Evolutionary conservation across 2,329 filamentous ascomycete species (phyloP).

Genomic region (Trichoderma aggressivum): DNA sequence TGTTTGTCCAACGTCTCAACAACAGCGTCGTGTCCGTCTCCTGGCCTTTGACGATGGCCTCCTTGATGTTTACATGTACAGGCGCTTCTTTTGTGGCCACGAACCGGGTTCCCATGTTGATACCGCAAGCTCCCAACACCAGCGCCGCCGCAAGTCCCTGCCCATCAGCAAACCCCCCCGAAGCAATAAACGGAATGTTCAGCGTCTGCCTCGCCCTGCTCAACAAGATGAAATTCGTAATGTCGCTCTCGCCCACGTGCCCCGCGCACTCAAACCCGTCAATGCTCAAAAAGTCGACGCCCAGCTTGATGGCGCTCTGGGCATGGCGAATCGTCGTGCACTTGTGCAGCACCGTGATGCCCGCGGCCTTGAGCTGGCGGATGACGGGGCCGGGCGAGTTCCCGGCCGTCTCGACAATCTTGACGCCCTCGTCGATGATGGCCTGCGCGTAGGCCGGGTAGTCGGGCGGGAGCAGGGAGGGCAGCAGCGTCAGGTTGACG

Average conservation of each 20-base stretch:
- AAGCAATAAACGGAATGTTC: constrained; percentile 87
- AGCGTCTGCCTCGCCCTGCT: constrained; percentile 80
- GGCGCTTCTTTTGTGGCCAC: constrained; percentile 95
- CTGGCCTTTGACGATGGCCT: constrained; percentile 80
- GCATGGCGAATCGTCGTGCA: constrained; percentile 96
- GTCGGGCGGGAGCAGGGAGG: constrained; percentile 83
- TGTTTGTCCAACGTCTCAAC: constrained; percentile 89
- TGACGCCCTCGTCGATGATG: constrained; percentile 88
- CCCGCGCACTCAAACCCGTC: constrained; percentile 97
- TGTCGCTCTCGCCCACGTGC: constrained; percentile 82
- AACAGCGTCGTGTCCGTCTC: constrained; percentile 92
- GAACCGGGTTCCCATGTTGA: constrained; percentile 99
- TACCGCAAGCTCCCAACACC: constrained; percentile 82
- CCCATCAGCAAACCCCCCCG: constrained; percentile 92
- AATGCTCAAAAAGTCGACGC: constrained; percentile 94
- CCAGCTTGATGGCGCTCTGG: constrained; percentile 84
- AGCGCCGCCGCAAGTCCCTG: constrained; percentile 89
- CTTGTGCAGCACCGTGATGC: constrained; percentile 85
- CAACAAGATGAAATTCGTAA: constrained; percentile 87
- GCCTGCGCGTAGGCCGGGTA: constrained; percentile 89
- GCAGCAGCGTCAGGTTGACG: constrained; percentile 93
- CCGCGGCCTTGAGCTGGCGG: constrained; percentile 75
- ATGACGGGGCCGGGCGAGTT: constrained; percentile 90
- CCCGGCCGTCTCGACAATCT: constrained; percentile 88
- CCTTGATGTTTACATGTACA: constrained; percentile 90